A percentile compares a stretch with the other conserved stretches of the same genome.
phyloP scores from a whole-genome alignment of 2,329 filamentous ascomycete species.

The Emericellopsis atlantica region DNA sequence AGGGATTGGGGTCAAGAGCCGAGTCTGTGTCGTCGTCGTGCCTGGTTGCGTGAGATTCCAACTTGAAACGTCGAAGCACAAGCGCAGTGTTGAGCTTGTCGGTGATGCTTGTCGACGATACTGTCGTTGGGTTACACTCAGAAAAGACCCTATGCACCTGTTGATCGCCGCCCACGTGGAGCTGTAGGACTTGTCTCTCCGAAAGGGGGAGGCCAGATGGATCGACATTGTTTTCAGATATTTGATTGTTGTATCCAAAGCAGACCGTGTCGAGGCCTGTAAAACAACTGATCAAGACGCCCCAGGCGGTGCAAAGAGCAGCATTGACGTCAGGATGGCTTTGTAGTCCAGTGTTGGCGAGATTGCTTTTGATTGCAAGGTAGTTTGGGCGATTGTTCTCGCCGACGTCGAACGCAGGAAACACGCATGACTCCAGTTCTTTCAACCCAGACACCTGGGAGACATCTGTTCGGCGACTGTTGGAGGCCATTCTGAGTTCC shows the following conservation, averaged over 20 bases:
- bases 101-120: constrained; percentile 3
- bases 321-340: constrained; percentile 1
- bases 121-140: neutral
- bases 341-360: neutral
- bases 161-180: constrained; percentile 1
- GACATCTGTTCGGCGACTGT: too few relatives aligned
- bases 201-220: neutral
- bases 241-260: constrained; percentile 6
- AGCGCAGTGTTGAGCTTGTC: constrained; percentile 29
- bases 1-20: neutral
- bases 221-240: neutral
- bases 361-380: neutral
- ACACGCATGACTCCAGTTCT: constrained; percentile 8
- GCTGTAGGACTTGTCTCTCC: neutral
- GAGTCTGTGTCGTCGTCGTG: neutral
- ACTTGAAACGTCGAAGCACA: constrained; percentile 19
- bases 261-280: constrained; percentile 9
- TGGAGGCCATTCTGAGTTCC: too few relatives aligned
- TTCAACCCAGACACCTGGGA: neutral
- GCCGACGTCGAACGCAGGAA: constrained; percentile 8
- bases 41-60: constrained; percentile 7
- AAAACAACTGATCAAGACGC: constrained; percentile 8
- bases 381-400: constrained; percentile 4
- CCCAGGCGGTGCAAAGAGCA: constrained; percentile 4
- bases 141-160: constrained; percentile 1